phyloP scores from a whole-genome alignment of 129 eudicot genomes.

The Centella asiatica region DNA sequence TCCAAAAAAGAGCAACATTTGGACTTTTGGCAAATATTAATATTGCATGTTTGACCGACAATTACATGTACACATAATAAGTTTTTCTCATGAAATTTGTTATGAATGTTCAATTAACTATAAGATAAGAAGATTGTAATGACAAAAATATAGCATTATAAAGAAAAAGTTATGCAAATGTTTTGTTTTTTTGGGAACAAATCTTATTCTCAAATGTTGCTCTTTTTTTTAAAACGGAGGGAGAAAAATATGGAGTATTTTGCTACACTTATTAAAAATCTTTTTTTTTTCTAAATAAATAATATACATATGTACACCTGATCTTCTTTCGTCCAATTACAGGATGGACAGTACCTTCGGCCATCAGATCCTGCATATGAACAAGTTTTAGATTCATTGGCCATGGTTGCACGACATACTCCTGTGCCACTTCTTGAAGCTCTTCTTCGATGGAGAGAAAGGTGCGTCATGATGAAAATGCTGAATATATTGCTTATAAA shows the following conservation, averaged over 20 bases:
- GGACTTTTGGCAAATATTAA: no score
- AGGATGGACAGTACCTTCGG: constrained; percentile 99
- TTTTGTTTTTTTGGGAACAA: no score
- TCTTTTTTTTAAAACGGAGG: no score
- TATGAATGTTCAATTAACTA: no score
- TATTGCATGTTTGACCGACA: no score
- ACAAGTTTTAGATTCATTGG: constrained; percentile 94
- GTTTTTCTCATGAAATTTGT: no score
- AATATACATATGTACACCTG: background rate
- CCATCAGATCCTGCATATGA: constrained; percentile 99
- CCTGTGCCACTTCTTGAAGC: constrained; percentile 98
- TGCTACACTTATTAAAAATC: background rate
- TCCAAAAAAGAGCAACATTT: no score
- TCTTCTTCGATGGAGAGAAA: constrained; percentile 94
- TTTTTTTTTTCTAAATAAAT: constrained; percentile 6
- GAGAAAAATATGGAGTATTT: background rate
- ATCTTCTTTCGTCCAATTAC: constrained; percentile 10
- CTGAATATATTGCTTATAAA: background rate
- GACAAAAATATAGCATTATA: no score
- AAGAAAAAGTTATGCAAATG: no score
- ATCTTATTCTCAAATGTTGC: no score
- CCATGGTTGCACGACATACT: constrained; percentile 98
- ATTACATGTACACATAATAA: no score
- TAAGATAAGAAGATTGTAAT: no score
- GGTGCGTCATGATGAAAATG: constrained; percentile 26